A percentile compares a stretch with the other conserved stretches of the same genome.
Evolutionary conservation across 2,329 filamentous ascomycete genomes (phyloP).

Genomic region (Alternaria infectoria): DNA sequence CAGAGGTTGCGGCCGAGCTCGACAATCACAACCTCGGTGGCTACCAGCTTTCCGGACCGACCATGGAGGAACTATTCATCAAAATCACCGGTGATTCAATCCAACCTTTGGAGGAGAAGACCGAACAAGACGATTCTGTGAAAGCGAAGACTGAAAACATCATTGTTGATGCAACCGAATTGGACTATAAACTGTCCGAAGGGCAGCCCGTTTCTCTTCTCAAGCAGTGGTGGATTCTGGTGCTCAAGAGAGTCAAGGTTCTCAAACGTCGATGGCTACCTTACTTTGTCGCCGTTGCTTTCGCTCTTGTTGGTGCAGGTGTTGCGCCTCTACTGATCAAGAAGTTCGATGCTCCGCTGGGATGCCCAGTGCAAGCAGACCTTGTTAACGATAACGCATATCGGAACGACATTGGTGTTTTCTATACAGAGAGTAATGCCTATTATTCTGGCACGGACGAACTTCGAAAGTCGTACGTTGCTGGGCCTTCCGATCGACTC

Average conservation of each 20-base stretch:
- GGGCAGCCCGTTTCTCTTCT: conserved; percentile 72
- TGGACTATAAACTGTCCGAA: conserved; percentile 59
- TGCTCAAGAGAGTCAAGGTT: conserved; percentile 76
- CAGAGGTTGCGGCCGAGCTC: neutral
- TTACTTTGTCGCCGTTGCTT: conserved; percentile 72
- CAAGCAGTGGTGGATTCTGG: conserved; percentile 73
- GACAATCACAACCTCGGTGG: neutral
- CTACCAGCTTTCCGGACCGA: neutral
- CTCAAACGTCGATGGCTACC: conserved; percentile 77
- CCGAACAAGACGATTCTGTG: neutral
- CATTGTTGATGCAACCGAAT: neutral
- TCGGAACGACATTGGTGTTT: neutral
- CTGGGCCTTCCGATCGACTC: neutral
- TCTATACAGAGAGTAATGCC: neutral
- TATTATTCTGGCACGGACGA: neutral
- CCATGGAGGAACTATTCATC: neutral
- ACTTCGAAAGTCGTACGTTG: neutral
- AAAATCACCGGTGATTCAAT: neutral
- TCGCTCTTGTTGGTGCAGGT: conserved; percentile 79
- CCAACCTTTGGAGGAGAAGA: neutral
- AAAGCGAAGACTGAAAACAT: neutral
- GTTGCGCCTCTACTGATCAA: conserved; percentile 76
- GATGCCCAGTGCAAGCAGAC: conserved; percentile 40
- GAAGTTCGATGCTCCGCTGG: conserved; percentile 56
- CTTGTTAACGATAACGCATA: conserved; percentile 1